These are phyloP conservation scores for Stachybotrys chlorohalonatus DNA, from an alignment of 2,329 filamentous ascomycete genomes.

Conservation along the genomic window DNA sequence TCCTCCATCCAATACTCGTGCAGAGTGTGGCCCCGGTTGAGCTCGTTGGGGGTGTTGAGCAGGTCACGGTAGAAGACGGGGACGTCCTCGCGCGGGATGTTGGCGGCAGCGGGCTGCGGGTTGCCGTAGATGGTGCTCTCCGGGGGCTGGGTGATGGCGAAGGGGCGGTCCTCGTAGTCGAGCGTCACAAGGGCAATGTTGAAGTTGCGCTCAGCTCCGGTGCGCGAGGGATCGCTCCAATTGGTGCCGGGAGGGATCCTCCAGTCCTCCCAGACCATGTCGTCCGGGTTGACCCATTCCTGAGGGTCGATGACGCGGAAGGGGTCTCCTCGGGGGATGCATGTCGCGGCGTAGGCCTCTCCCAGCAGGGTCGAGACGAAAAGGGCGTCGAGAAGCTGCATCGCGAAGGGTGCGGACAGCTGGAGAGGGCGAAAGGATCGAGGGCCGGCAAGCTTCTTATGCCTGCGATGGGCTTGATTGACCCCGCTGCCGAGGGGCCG, in stretches of 20 bases:
- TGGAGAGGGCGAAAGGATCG: neutral
- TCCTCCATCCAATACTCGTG: constrained; percentile 52
- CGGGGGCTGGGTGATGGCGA: constrained; percentile 35
- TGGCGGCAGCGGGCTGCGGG: constrained; percentile 32
- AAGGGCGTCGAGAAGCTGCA: neutral
- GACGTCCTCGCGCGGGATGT: constrained; percentile 33
- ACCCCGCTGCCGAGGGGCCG: neutral
- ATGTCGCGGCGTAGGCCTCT: neutral
- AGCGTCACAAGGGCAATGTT: constrained; percentile 45
- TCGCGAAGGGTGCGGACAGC: neutral
- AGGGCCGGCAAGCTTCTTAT: neutral
- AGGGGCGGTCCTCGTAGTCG: constrained; percentile 40
- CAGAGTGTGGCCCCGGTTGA: constrained; percentile 42
- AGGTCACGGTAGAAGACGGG: constrained; percentile 41
- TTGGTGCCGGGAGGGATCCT: constrained; percentile 34
- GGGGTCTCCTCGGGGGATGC: constrained; percentile 13
- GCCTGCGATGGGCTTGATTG: neutral
- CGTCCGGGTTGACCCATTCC: constrained; percentile 42
- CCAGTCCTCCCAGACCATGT: constrained; percentile 44
- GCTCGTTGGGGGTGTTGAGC: constrained; percentile 37
- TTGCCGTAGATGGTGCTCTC: constrained; percentile 42
- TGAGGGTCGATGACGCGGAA: constrained; percentile 42
- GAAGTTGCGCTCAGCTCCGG: constrained; percentile 40
- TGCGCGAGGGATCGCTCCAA: constrained; percentile 34
- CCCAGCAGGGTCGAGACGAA: neutral